Base-by-base conservation (phyloP, 2,329 filamentous ascomycete species). In the Epichloe bromicola region DNA sequence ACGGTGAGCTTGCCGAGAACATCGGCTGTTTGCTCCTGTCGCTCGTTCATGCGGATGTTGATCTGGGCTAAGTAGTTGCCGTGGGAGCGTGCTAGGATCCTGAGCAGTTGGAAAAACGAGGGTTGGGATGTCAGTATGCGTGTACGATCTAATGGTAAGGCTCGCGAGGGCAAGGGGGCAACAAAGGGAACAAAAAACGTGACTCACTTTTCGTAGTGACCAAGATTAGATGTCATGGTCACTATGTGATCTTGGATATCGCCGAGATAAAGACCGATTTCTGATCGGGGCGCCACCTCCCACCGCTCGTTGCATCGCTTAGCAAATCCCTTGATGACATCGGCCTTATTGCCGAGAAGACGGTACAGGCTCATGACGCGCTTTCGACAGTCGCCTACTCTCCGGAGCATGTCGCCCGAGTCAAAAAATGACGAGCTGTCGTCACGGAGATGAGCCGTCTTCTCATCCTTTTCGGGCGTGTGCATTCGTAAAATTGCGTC, bases 201-300 rank as follows among this genome's bases (percentile, higher is more conserved):
- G 17, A 74, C 83, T 62, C 74, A 93, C 87, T 90, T 95, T 69
- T 98, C 93, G 62, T 97, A 97, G 65, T 98, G 93, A 57, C 83
- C 86, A 63, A 98, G 70, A 64, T 97, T 98, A 48, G 86, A 87
- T 38, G 91, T 97, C 93, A 98, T 98, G 56, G 93, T 98, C 59
- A 98, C 83, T 59, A 98, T 97, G 65, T 98, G 93, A 71, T 98
- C 93, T 67, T 98, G 93, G 56, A 98, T 98, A 71, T 98, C 93
- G 55, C 93, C 93, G 53, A 98, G 73, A 68, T 97, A 98, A 49
- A 98, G 70, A n/a, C 93, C 93, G 64, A 98, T 97, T 65, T 98
- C 93, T 36, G 86, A 93, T 55, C 90, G 80, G 11, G 93, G 93
- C 5, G 93, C 91, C 53, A 98, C 87, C 60, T 96, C 87, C 89